Evolutionary conservation across 108 stramenopile genomes (phyloP), one percentile per base, ranked within the genome.

Genomic region (Cafeteria roenbergensis): DNA sequence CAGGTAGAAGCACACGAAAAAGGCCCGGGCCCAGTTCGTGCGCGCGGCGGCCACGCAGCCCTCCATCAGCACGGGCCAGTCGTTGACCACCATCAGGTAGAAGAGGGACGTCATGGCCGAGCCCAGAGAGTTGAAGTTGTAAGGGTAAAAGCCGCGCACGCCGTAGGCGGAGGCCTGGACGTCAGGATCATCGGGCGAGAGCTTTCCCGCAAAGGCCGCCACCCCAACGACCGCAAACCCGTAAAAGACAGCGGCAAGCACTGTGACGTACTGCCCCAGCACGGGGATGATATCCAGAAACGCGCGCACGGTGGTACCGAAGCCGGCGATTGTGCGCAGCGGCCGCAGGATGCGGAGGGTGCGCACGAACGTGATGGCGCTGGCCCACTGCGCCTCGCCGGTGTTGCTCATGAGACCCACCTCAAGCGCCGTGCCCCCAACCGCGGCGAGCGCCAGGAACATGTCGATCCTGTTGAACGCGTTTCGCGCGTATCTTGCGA

Each of bases 71-170:
- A 61, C 30, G 8, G 30, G 29, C 21, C 20, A 12, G 59, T 61
- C 24, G 59, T 61, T 61, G 21, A 61, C 59, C 20, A 61, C 59
- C 22, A 12, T 61, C 21, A 2, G 9, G 34, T 61, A n/a, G 59
- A 61, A 61, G 37, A 61, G 59, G 24, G n/a, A 2, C 59, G n/a
- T 25, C 52, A 25, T n/a, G 1, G 52, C 52, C 21, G 8, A 2
- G 1, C 17, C 1, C 9, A 53, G 1, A 9, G 52, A 53, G 52
- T 53, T 22, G 52, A 53, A 53, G 52, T 21, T 53, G 52, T 22
- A 22, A 8, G 52, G 2, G 2, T 24, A 21, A 24, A 24, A 53
- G 17, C 24, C 21, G 2, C 2, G 2, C 21, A 2, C 17, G 24
- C 52, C 52, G 52, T 53, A 53, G 1, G 52, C 52, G 24, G 24